phyloP scores from a whole-genome alignment of 2,329 filamentous ascomycete species.

The Aschersonia sp. region DNA sequence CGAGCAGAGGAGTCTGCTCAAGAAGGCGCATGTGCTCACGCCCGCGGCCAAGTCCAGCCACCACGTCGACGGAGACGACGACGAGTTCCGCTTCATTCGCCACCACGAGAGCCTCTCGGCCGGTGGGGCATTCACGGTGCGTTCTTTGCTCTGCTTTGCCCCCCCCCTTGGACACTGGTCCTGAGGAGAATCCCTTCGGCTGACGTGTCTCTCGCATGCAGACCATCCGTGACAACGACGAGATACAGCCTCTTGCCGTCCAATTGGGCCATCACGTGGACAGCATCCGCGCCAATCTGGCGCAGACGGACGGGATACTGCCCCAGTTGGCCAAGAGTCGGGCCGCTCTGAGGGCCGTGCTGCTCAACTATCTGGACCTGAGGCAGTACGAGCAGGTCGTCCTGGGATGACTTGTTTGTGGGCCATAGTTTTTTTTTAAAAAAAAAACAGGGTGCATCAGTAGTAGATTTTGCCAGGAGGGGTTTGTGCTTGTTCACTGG shows the following conservation, averaged over 20 bases:
- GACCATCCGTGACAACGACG: slow-evolving; percentile 12
- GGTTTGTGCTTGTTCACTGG: no score
- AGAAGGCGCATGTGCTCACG: slow-evolving; percentile 35
- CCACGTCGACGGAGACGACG: slow-evolving; percentile 1
- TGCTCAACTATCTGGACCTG: slow-evolving; percentile 29
- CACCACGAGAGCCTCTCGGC: not conserved
- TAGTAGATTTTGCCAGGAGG: no score
- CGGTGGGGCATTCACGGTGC: slow-evolving; percentile 7
- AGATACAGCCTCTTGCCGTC: slow-evolving; percentile 27
- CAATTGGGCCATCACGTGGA: slow-evolving; percentile 42
- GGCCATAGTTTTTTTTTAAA: no score
- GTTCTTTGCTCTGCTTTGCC: not conserved
- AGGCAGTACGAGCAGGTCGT: slow-evolving; percentile 33
- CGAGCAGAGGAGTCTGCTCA: slow-evolving; percentile 32
- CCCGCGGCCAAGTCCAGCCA: slow-evolving; percentile 16
- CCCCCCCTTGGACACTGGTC: not conserved
- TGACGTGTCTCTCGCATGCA: not conserved
- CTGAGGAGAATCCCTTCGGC: not conserved
- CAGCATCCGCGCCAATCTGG: slow-evolving; percentile 37
- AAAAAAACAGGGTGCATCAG: no score
- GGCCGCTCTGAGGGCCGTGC: slow-evolving; percentile 32
- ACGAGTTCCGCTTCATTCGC: slow-evolving; percentile 2
- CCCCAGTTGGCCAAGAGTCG: slow-evolving; percentile 32
- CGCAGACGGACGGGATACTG: slow-evolving; percentile 36
- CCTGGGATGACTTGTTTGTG: slow-evolving; percentile 16